Evolutionary conservation across 441 rosid genomes (phyloP).

Genomic region (Arabidopsis hybrid): DNA sequence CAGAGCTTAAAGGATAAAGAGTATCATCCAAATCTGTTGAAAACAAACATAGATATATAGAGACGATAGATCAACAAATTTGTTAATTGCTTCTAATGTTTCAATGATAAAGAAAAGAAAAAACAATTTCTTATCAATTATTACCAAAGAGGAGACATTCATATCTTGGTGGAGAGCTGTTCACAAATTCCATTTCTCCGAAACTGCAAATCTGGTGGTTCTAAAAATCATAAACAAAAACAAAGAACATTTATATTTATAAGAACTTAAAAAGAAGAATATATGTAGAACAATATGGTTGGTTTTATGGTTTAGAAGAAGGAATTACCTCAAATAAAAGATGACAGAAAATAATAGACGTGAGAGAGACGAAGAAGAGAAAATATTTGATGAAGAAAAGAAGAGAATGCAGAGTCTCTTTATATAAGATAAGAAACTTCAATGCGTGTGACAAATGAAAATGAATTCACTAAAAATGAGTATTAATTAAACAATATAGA

Average conservation of each 20-base stretch:
- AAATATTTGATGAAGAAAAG: constrained; percentile 23
- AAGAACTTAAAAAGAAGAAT: too few species aligned
- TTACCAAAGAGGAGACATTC: constrained; percentile 89
- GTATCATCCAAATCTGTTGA: constrained; percentile 86
- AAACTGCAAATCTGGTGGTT: constrained; percentile 17
- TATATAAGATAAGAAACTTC: constrained; percentile 39
- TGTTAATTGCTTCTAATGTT: neutral
- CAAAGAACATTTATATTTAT: too few species aligned
- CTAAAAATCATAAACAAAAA: too few species aligned
- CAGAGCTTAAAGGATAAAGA: constrained; percentile 78
- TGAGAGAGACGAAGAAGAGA: constrained; percentile 7
- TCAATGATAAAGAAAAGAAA: too few species aligned
- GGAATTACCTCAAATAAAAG: constrained; percentile 10
- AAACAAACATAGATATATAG: neutral
- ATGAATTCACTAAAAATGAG: constrained; percentile 19
- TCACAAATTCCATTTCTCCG: constrained; percentile 54
- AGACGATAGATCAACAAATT: neutral
- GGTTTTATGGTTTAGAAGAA: neutral
- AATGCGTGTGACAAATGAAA: constrained; percentile 11
- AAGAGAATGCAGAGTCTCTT: constrained; percentile 25
- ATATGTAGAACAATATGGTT: too few species aligned
- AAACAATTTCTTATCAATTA: too few species aligned
- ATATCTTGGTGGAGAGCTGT: constrained; percentile 53
- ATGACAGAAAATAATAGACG: neutral
- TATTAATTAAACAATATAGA: constrained; percentile 5